A percentile compares a stretch with the other conserved stretches of the same genome.
Evolutionary conservation across 139 green algal genomes (phyloP).

Genomic region (Coelastrella sp.): DNA sequence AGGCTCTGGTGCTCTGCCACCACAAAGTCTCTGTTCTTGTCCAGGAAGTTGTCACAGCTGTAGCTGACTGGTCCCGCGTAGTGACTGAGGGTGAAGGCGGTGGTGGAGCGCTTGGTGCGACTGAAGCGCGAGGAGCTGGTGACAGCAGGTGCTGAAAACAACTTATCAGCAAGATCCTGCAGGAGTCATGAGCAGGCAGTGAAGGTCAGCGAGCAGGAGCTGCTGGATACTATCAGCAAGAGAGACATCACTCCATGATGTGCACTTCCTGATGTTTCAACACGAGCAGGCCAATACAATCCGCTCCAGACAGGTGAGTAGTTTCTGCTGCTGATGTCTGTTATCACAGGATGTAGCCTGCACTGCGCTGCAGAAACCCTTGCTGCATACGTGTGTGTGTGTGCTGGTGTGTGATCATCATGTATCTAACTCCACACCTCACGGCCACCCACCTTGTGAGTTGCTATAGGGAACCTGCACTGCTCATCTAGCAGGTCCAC

Average conservation of each 20-base stretch:
- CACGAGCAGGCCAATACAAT: no score
- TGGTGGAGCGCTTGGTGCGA: constrained; percentile 87
- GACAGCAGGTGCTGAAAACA: constrained; percentile 70
- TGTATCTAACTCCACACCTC: neutral
- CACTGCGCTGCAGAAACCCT: no score
- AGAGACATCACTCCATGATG: no score
- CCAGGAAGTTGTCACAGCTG: constrained; percentile 58
- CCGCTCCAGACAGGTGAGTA: no score
- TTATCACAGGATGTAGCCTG: neutral
- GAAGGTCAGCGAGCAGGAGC: neutral
- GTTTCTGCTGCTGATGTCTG: no score
- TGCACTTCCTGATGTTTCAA: no score
- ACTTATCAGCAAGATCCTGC: constrained; percentile 87
- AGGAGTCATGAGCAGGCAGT: neutral
- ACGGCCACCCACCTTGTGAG: neutral
- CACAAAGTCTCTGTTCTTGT: constrained; percentile 91
- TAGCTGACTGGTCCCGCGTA: constrained; percentile 91
- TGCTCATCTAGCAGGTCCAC: constrained; percentile 96
- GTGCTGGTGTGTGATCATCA: no score
- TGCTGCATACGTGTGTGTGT: no score
- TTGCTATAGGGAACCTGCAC: constrained; percentile 76
- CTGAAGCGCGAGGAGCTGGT: constrained; percentile 82
- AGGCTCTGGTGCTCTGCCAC: constrained; percentile 95
- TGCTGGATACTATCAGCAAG: no score
- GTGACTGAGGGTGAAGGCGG: constrained; percentile 95